Conservation (phyloP, 352 stramenopile genomes). For the Pythium grandisporangium region DNA sequence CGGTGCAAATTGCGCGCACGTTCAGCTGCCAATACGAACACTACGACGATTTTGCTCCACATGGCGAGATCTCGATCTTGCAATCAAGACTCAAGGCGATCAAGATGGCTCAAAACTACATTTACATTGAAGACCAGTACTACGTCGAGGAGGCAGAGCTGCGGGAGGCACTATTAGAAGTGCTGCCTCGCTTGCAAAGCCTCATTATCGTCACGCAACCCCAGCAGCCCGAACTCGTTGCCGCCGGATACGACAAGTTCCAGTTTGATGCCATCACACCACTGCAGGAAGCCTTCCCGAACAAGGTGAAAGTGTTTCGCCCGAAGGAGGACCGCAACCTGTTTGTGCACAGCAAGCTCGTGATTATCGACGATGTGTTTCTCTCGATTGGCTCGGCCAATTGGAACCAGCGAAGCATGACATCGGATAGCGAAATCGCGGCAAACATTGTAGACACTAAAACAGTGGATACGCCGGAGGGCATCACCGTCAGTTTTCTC, state of each 20-base stretch:
- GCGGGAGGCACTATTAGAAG: conserved; percentile 27
- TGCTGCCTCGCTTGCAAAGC: conserved; percentile 28
- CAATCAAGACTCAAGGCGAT: conserved; percentile 40
- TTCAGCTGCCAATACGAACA: conserved; percentile 41
- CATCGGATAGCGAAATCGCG: conserved; percentile 43
- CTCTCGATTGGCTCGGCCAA: conserved; percentile 47
- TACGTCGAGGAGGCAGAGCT: conserved; percentile 37
- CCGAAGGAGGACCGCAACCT: conserved; percentile 21
- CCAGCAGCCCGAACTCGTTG: conserved; percentile 7
- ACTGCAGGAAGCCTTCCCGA: conserved; percentile 23
- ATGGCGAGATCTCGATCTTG: conserved; percentile 36
- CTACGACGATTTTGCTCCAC: conserved; percentile 46
- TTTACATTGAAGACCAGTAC: conserved; percentile 69
- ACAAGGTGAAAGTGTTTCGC: conserved; percentile 43
- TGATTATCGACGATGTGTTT: conserved; percentile 61
- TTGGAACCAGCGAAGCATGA: conserved; percentile 67
- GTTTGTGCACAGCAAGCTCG: conserved; percentile 46
- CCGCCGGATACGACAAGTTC: conserved; percentile 35
- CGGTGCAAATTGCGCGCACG: conserved; percentile 43
- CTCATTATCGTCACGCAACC: conserved; percentile 40
- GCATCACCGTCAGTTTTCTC: conserved; percentile 23
- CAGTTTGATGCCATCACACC: conserved; percentile 44
- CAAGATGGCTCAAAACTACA: conserved; percentile 42
- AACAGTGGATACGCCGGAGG: conserved; percentile 15
- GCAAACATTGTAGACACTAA: conserved; percentile 41